Conservation (phyloP, 2,329 filamentous ascomycete genomes). For the Phaeoacremonium minimum region DNA sequence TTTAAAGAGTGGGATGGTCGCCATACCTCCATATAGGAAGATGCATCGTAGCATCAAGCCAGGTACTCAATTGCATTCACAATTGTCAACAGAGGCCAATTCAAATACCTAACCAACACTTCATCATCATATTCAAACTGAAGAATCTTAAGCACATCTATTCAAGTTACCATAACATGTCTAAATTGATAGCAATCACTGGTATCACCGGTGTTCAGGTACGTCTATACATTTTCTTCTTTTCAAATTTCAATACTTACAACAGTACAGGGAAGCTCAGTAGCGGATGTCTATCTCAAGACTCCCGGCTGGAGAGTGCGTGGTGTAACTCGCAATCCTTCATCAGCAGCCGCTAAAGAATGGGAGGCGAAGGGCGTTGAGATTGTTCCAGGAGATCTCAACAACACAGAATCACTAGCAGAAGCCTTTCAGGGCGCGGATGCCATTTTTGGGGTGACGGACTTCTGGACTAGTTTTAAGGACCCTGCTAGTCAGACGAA, state of each 20-base stretch:
- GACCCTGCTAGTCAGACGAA: not conserved
- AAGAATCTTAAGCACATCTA: too few species aligned
- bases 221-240: not conserved
- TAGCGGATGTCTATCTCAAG: constrained; percentile 10
- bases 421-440: constrained; percentile 16
- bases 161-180: too few species aligned
- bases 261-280: constrained; percentile 13
- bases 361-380: constrained; percentile 14
- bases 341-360: constrained; percentile 10
- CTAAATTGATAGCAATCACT: not conserved
- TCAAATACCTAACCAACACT: too few species aligned
- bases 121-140: too few species aligned
- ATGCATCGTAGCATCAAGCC: too few species aligned
- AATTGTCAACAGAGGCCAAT: too few species aligned
- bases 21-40: too few species aligned
- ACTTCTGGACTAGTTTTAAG: constrained; percentile 16
- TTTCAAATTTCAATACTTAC: not conserved
- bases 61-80: too few species aligned
- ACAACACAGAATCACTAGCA: constrained; percentile 8
- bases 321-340: constrained; percentile 16
- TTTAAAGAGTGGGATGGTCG: too few species aligned
- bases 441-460: constrained; percentile 21
- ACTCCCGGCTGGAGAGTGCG: constrained; percentile 16
- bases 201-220: not conserved
- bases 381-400: constrained; percentile 16